phyloP scores from a whole-genome alignment of 306 rosid genomes.

The Mimosa bimucronata region DNA sequence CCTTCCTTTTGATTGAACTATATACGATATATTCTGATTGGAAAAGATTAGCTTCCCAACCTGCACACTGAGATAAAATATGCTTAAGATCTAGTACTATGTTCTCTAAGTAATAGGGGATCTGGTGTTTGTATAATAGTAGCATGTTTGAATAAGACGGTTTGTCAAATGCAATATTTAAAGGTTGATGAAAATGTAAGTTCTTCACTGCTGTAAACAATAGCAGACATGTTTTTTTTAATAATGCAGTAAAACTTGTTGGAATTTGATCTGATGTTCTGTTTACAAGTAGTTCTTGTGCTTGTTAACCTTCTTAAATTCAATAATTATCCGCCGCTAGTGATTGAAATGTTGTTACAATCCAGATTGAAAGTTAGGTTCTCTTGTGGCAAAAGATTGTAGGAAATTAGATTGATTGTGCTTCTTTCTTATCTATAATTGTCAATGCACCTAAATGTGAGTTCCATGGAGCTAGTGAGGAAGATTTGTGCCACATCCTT shows the following conservation, averaged over 20 bases:
- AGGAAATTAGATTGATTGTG: not conserved
- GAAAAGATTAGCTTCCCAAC: not conserved
- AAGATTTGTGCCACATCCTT: too few species aligned
- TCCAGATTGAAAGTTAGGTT: not conserved
- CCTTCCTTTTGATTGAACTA: not conserved
- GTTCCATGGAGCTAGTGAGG: too few species aligned
- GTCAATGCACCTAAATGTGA: not conserved
- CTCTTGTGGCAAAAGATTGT: not conserved
- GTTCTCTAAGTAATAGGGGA: not conserved
- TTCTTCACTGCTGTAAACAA: too few species aligned
- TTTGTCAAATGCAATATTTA: not conserved
- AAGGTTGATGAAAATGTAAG: not conserved
- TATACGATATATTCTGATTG: not conserved
- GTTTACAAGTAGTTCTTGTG: not conserved
- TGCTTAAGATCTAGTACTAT: not conserved
- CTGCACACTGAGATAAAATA: not conserved
- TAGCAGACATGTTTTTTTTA: too few species aligned
- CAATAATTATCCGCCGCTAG: not conserved
- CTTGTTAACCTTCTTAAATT: not conserved
- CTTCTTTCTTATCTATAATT: not conserved
- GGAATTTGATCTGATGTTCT: not conserved
- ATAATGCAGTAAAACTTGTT: too few species aligned
- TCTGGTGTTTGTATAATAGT: not conserved
- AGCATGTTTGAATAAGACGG: not conserved
- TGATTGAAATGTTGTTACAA: not conserved